A percentile compares a stretch with the other conserved stretches of the same genome.
phyloP scores from a whole-genome alignment of 495 filamentous ascomycete species.

The Aspergillus wentii region DNA sequence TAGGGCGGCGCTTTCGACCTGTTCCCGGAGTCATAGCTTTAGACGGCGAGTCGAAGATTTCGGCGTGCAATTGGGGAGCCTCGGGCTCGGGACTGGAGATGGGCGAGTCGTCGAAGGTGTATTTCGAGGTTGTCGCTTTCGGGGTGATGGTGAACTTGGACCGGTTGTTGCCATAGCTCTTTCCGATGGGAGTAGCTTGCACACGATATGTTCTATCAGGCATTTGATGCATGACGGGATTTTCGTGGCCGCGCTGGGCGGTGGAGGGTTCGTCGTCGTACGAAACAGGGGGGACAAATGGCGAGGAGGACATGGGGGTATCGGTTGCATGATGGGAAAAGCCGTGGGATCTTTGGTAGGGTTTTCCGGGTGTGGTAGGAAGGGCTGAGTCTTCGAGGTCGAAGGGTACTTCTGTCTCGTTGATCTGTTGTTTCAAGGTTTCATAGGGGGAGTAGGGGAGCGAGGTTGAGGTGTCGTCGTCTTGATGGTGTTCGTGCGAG shows the following conservation, averaged over 20 bases:
- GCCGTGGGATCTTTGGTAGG: slow-evolving; percentile 1
- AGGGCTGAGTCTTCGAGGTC: slow-evolving; percentile 41
- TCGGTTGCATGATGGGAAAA: slow-evolving; percentile 21
- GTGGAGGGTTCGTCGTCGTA: slow-evolving; percentile 27
- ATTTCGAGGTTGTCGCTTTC: slow-evolving; percentile 20
- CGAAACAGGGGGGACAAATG: slow-evolving; percentile 45
- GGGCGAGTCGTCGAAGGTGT: slow-evolving; percentile 49
- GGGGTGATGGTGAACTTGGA: slow-evolving; percentile 35
- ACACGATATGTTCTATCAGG: slow-evolving; percentile 92
- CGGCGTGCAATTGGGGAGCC: slow-evolving; percentile 73
- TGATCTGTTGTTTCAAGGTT: slow-evolving; percentile 22
- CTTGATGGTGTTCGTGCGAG: slow-evolving; percentile 32
- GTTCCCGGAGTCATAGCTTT: slow-evolving; percentile 32
- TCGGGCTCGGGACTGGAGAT: slow-evolving; percentile 75
- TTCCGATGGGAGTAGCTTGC: slow-evolving; percentile 79
- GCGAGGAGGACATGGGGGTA: slow-evolving; percentile 39
- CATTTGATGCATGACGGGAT: slow-evolving; percentile 76
- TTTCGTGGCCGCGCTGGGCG: slow-evolving; percentile 28
- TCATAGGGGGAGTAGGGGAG: slow-evolving; percentile 45
- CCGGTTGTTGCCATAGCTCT: slow-evolving; percentile 23
- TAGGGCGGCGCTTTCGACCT: slow-evolving; percentile 30
- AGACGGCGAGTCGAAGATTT: slow-evolving; percentile 77
- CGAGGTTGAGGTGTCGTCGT: slow-evolving; percentile 55
- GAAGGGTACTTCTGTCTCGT: slow-evolving; percentile 22
- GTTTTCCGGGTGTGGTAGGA: slow-evolving; percentile 36